Evolutionary conservation across 2,329 filamentous ascomycete genomes (phyloP).

Genomic region (Annulohypoxylon truncatum): DNA sequence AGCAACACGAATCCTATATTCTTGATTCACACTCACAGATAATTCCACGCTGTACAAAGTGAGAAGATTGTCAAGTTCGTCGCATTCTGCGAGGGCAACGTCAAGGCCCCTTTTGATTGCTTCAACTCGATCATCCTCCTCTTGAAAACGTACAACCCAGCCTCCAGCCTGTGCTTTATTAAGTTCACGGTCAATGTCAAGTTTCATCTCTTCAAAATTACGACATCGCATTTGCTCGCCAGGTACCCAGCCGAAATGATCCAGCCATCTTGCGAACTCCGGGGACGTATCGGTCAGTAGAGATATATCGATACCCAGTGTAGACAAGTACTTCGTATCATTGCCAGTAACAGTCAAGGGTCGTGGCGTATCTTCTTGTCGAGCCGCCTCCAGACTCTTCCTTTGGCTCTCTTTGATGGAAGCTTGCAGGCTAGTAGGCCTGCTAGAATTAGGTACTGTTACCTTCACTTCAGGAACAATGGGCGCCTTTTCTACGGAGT

Average conservation of each 20-base stretch:
- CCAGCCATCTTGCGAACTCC: slow-evolving; percentile 84
- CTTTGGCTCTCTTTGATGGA: slow-evolving; percentile 49
- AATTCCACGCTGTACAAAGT: slow-evolving; percentile 96
- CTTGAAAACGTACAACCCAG: slow-evolving; percentile 85
- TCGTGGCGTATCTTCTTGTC: slow-evolving; percentile 62
- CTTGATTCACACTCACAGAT: slow-evolving; percentile 69
- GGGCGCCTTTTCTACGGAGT: slow-evolving; percentile 51
- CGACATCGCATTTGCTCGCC: slow-evolving; percentile 79
- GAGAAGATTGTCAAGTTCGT: slow-evolving; percentile 92
- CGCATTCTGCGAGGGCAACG: slow-evolving; percentile 91
- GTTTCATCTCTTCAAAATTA: slow-evolving; percentile 82
- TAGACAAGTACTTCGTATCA: slow-evolving; percentile 80
- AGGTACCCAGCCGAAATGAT: slow-evolving; percentile 88
- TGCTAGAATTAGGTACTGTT: slow-evolving; percentile 60
- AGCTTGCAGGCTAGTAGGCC: slow-evolving; percentile 56
- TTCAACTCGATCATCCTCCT: slow-evolving; percentile 90
- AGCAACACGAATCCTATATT: slow-evolving; percentile 32
- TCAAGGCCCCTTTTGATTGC: slow-evolving; percentile 89
- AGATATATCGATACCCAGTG: slow-evolving; percentile 79
- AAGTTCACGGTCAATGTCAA: slow-evolving; percentile 86
- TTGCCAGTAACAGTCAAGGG: slow-evolving; percentile 76
- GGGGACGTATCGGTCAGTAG: slow-evolving; percentile 81
- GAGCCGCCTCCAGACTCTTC: slow-evolving; percentile 49
- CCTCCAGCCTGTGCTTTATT: slow-evolving; percentile 91
- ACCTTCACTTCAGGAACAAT: slow-evolving; percentile 69